Base-by-base conservation (phyloP, 169 alveolate species). In the Babesia divergens region DNA sequence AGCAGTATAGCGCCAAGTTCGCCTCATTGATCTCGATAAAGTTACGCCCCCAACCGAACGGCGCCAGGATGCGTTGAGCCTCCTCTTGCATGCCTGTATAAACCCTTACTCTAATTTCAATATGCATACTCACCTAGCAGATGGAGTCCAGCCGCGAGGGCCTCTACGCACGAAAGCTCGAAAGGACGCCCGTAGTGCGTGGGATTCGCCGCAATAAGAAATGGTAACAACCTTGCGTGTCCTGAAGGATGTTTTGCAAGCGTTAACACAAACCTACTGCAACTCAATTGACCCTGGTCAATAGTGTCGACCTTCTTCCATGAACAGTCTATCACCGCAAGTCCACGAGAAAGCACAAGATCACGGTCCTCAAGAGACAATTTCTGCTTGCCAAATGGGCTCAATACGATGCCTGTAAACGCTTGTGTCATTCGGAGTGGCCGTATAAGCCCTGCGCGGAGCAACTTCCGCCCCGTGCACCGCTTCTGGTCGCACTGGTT, bases 121-220 rank as follows among this genome's bases (percentile, higher is more conserved):
- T n/a, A 13, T 4, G 16, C 5, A 4, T 14, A 43, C 76, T 47
- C 82, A 55, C 98, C 97, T 62, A 91, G 66, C 11, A 96, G 85
- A 62, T 72, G 82, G 55, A 96, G 90, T 38, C 94, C 93, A 4
- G 96, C 98, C n/a, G 98, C 95, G 35, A 95, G 82, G 0, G 99
- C 99, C 67, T 96, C 99, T 8, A 95, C 98, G 80, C 99, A 96
- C 32, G 94, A 91, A 64, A 96, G 91, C 89, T 94, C 95, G 56
- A 76, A 89, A 11, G 98, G 96, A 42, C 94, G 92, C 11, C 98
- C 98, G 80, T 94, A 96, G 79, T 96, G 97, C 1, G 96, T 93
- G 7, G 99, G 96, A 51, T 96, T 96, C 1, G 97, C 97, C 11
- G 98, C 98, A 16, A 95, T 86, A 79, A 94, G 74, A 54, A 89